Base-by-base conservation (phyloP, 352 stramenopile genomes). In the Phytophthora capsici region DNA sequence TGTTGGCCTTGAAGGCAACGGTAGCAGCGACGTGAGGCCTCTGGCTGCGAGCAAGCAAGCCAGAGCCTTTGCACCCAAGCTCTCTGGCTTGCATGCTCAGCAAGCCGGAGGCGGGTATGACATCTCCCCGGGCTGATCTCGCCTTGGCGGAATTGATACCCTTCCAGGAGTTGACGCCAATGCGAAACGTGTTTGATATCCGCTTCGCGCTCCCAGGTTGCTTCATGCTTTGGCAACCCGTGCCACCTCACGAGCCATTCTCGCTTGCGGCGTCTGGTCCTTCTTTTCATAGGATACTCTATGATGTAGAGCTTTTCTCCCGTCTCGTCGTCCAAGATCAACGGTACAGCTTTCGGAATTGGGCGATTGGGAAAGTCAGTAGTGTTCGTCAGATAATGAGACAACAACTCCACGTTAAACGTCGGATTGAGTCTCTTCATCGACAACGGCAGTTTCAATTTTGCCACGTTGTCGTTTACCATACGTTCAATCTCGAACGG, bases 341-440 rank as follows among this genome's bases (percentile, higher is more conserved):
- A 16, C 41, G 2, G 54, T 12, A 23, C 25, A 16, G 34, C 47
- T 46, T 32, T 38, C 14, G 32, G 32, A 38, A 38, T 38, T 14
- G 32, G 32, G 32, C 32, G 32, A 6, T 38, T 6, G 10, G 32
- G 3, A 38, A 38, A 38, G 14, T 38, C 10, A 38, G 32, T 38
- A 38, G 32, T 38, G 32, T 38, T 38, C 32, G 7, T 38, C 32
- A 38, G 10, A n/a, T 38, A 38, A 38, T 38, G 32, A 6, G 32
- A 38, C 32, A 38, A 38, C 32, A 62, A 40, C 17, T 62, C 54
- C 36, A 62, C 44, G 32, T 62, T 62, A 17, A 55, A 62, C 54
- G 43, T 62, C 30, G 54, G 44, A 28, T 62, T 62, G 25, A 62
- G 23, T 10, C 16, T 12, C 19, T 37, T 38, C 44, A 55, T 49